These are phyloP conservation scores for Tetrahymena borealis DNA, from an alignment of 73 alveolate genomes.

Conservation along the genomic window DNA sequence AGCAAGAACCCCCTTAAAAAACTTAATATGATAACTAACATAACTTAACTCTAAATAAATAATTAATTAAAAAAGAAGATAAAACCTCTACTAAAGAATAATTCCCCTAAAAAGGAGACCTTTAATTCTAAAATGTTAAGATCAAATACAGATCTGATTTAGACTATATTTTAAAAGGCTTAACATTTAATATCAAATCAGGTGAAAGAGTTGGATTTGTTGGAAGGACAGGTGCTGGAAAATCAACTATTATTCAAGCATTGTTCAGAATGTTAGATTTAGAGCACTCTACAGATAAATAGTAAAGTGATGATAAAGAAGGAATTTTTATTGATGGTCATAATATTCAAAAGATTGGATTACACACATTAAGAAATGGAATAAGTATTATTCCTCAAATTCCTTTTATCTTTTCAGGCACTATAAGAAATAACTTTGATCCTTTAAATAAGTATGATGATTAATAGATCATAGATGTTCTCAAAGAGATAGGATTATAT, in stretches of 20 bases:
- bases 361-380: background rate
- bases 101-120: conserved; percentile 69
- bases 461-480: background rate
- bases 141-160: conserved; percentile 84
- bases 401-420: background rate
- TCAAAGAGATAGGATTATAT: background rate
- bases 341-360: background rate
- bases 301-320: background rate
- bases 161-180: conserved; percentile 68
- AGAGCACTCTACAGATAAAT: background rate
- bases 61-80: background rate
- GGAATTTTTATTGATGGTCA: background rate
- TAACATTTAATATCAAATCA: conserved; percentile 60
- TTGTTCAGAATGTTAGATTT: conserved; percentile 76
- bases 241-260: conserved; percentile 58
- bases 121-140: conserved; percentile 57
- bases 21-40: background rate
- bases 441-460: background rate
- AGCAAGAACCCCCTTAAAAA: background rate
- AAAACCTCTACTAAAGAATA: too few relatives aligned
- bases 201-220: conserved; percentile 92
- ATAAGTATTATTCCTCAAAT: background rate
- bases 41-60: too few relatives aligned
- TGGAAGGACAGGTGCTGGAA: conserved; percentile 94
- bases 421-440: background rate